These are phyloP conservation scores for Penicillium vulpinum DNA, from an alignment of 2,329 filamentous ascomycete genomes.

Conservation along the genomic window DNA sequence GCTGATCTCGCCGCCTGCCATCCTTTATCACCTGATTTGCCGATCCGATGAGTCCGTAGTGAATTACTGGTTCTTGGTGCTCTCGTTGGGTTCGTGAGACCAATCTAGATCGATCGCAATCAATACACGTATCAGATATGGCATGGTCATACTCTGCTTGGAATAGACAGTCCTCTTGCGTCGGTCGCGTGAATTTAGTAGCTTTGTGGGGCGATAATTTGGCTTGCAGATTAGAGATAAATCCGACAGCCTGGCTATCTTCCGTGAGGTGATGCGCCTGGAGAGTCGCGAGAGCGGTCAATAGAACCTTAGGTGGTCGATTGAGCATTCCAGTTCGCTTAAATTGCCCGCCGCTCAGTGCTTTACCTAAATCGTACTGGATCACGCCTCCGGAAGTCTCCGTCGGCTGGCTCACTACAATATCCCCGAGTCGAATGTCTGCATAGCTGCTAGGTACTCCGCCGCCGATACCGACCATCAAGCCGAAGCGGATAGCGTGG, in stretches of 20 bases:
- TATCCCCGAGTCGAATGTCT: slow-evolving; percentile 22
- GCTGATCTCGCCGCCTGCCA: background rate
- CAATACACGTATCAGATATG: background rate
- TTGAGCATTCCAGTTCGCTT: slow-evolving; percentile 6
- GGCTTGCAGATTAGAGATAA: background rate
- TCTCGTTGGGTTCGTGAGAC: background rate
- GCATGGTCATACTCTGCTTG: background rate
- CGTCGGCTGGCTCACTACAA: slow-evolving; percentile 15
- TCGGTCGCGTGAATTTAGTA: background rate
- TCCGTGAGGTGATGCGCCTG: background rate
- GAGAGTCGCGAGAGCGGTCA: background rate
- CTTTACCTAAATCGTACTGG: slow-evolving; percentile 18
- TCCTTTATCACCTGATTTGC: background rate
- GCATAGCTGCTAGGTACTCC: slow-evolving; percentile 12
- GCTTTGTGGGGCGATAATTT: background rate
- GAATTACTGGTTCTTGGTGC: background rate
- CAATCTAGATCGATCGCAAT: background rate
- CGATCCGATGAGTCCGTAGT: background rate
- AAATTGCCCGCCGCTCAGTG: background rate
- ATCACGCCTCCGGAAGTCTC: slow-evolving; percentile 11
- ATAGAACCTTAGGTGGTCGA: background rate
- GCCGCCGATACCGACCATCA: slow-evolving; percentile 24
- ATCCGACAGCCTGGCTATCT: background rate
- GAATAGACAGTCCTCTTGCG: background rate
- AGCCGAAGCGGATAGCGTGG: slow-evolving; percentile 18